Evolutionary conservation across 352 stramenopile species (phyloP), one percentile per base, ranked within the genome.

Genomic region (Globisporangium iwayamae): DNA sequence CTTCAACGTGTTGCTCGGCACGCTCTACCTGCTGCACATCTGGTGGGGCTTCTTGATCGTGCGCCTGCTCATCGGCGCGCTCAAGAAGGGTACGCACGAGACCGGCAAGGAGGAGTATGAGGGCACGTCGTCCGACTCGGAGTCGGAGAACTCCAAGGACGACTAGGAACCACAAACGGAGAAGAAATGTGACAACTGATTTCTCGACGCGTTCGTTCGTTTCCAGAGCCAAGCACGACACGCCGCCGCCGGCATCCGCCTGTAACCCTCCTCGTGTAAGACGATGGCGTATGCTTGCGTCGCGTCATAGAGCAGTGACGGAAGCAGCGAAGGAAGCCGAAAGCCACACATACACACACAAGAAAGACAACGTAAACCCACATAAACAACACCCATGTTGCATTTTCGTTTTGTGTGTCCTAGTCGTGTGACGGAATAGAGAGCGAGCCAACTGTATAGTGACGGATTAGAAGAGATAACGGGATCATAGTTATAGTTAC

Each of bases 101-200:
- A 78, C 79, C 1, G 85, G 81, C 51, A 93, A 94, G 68, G 81
- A 94, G 14, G 79, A 96, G 63, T 94, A 94, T 71, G 87, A 94
- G 84, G 72, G 87, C 66, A 83, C 79, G 60, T 94, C 86, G 41
- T 86, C 78, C 1, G 85, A 93, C 65, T 89, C 79, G 28, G 87
- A 96, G 39, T 86, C 81, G 46, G 87, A 89, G 48, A 69, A 77
- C 20, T 43, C 48, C 56, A 85, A 88, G 47, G 75, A 89, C 25
- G 76, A 91, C 45, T 88, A 80, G 65, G 34, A 39, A 39, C 34
- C 34, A 39, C 1, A 39, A 28, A 28, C 25, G 25, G 34, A 39
- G 7, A 74, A 41, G 20, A 20, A 11, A 22, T 20, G 9, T 51
- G 45, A n/a, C 45, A n/a, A 51, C 7, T 51, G 45, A n/a, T 28